Base-by-base conservation (phyloP, 2,329 filamentous ascomycete genomes). In the Magnaporthales sp. region DNA sequence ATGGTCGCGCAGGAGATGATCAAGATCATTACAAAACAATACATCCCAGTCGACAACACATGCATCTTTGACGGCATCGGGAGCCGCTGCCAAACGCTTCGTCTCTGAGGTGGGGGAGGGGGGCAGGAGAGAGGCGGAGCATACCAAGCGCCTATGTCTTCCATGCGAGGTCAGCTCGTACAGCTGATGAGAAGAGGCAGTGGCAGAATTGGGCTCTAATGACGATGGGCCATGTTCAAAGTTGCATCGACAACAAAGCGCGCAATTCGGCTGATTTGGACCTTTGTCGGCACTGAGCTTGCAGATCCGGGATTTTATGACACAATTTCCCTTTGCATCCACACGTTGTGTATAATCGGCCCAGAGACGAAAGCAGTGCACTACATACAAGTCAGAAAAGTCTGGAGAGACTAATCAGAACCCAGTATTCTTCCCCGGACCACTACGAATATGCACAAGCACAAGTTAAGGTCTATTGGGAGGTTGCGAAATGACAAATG, bases 1-100 rank as follows among this genome's bases (percentile, higher is more conserved):
- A 90, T 99, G 81, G 90, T 96, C 63, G 92, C 94, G n/a, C 96
- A 99, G 78, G 95, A 99, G 79, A 87, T 94, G 69, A 96, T 99
- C 80, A 99, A 99, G 76, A 86, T 94, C 67, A 85, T 91, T 72
- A 91, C 89, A 13, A 87, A 87, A 73, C 89, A 91, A 78, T 91
- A 91, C 77, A 81, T 90, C 60, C 88, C 89, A 27, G 85, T 90
- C 69, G 87, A 91, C 71, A 89, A 90, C 75, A 89, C 86, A 19
- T 90, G 88, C 73, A 81, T 91, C 68, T 90, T 89, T 71, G 88
- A 91, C 79, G 89, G 88, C 26, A 87, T 91, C 69, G 80, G 78
- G 68, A 88, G 86, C 75, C 84, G 85, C 69, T 86, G 83, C 71
- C 84, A 87, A 74, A 81, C 87, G 65, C 76, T 88, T 71, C 81